Evolutionary conservation across 257 asterid species (phyloP), one percentile per base, ranked within the genome.

Genomic region (Gentiana straminea): DNA sequence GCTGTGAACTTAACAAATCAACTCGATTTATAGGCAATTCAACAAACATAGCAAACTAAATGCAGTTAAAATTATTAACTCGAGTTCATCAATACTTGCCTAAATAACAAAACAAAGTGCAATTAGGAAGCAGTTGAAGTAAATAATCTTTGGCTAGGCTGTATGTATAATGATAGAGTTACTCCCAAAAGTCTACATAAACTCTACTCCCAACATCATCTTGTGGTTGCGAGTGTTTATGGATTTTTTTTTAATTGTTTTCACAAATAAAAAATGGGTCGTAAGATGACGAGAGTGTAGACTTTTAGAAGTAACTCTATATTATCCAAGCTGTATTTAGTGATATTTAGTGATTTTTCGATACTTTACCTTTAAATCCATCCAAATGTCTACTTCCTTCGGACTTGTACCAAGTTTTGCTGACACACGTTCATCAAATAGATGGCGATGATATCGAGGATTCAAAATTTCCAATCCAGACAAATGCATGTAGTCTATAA

Each of bases 91-190:
- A 51, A 60, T 43, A 39, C 58, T 57, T 32, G 15, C 72, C 53
- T 56, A 63, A 62, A 56, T 65, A 67, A 52, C 55, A 57, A 38
- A 67, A 52, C 55, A 57, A 38, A 61, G 35, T 73, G 54, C 58
- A 60, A 64, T 68, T 72, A 57, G 72, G 66, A 66, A 57, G 34
- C 51, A 51, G 45, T 74, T 55, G 61, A 70, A 65, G 67, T 50
- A 55, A 61, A 63, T 54, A 59, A 72, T 63, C 66, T 75, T 57
- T 75, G 64, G 77, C 61, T 3, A 71, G 74, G 84, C 75, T 49
- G 70, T 35, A 73, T 64, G 69, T 24, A 24, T 24, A 24, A 24
- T 24, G 24, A 24, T 24, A 24, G 24, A 24, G 24, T 24, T 24
- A 24, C 24, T 24, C 24, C 24, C 24, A 24, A 24, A 24, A 24